Evolutionary conservation across 305 asterid species (phyloP), one percentile per base, ranked within the genome.

Genomic region (Fraxinus platypoda): DNA sequence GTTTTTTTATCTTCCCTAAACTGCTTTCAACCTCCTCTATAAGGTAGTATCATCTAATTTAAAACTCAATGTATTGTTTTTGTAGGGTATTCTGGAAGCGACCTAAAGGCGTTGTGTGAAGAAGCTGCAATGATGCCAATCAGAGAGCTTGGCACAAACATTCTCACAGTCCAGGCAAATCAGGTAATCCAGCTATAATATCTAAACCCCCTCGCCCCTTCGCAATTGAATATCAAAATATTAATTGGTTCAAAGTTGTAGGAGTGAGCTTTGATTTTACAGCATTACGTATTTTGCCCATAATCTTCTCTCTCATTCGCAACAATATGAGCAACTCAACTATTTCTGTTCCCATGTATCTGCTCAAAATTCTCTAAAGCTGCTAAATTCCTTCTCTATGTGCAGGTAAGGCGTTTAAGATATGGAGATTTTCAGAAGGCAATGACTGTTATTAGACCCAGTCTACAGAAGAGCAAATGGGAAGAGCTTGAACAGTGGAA

Each of bases 51-150:
- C 74, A 17, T 15, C 71, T 49, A 9, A n/a, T 74, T 33, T 37
- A 82, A 75, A 59, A 62, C 81, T 80, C 79, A 57, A 77, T 52
- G 66, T 74, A 78, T 79, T 76, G 26, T 76, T 76, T 81, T 78
- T 76, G 70, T 77, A 95, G 99, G 99, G 77, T 95, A 95, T 86
- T 95, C 99, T 78, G 99, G 99, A 84, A 95, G 99, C 77, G 99
- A 95, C 86, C 91, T 95, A 38, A 95, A 95, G 81, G 99, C 97
- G 8, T 88, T 95, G 89, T 95, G 99, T 54, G 95, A 86, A 84
- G 99, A 95, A 87, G 99, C 99, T 80, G 99, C 99, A 77, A 93
- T 95, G 99, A 92, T 95, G 97, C 99, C 99, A 66, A 91, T 95
- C 80, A 89, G 99, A 90, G 99, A 95, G 90, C 97, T 95, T 62